phyloP scores from a whole-genome alignment of 768 basidiomycete genomes.

The Paxillus rubicundulus region DNA sequence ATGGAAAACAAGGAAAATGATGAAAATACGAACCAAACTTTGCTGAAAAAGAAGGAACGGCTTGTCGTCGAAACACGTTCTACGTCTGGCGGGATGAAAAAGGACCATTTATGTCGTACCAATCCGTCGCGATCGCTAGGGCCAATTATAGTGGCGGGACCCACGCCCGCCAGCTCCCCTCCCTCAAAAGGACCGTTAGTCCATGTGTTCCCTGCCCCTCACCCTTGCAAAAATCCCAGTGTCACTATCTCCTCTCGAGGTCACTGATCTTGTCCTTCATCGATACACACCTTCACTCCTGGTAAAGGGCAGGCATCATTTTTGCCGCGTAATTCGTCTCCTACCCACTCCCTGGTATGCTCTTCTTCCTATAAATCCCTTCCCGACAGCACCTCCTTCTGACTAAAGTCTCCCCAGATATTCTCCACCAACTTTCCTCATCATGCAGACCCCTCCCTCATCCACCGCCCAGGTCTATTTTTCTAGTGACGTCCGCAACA shows the following conservation, averaged over 20 bases:
- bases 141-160: slow-evolving; percentile 47
- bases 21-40: slow-evolving; percentile 18
- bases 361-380: slow-evolving; percentile 27
- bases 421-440: not conserved
- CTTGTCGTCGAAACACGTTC: slow-evolving; percentile 76
- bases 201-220: slow-evolving; percentile 28
- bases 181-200: slow-evolving; percentile 42
- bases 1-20: slow-evolving; percentile 12
- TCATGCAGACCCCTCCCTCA: slow-evolving; percentile 35
- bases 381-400: not conserved
- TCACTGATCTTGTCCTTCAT: slow-evolving; percentile 17
- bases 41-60: slow-evolving; percentile 32
- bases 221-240: slow-evolving; percentile 25
- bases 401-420: not conserved
- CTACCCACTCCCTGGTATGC: slow-evolving; percentile 16
- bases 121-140: slow-evolving; percentile 51
- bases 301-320: slow-evolving; percentile 32
- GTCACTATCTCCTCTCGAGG: slow-evolving; percentile 26
- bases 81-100: slow-evolving; percentile 63
- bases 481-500: slow-evolving; percentile 74
- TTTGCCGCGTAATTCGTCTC: slow-evolving; percentile 1
- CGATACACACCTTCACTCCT: slow-evolving; percentile 18
- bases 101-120: slow-evolving; percentile 49
- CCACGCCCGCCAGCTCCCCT: slow-evolving; percentile 35
- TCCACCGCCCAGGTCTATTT: slow-evolving; percentile 65